These are phyloP conservation scores for Neurospora africana DNA, from an alignment of 495 filamentous ascomycete species.

Conservation along the genomic window DNA sequence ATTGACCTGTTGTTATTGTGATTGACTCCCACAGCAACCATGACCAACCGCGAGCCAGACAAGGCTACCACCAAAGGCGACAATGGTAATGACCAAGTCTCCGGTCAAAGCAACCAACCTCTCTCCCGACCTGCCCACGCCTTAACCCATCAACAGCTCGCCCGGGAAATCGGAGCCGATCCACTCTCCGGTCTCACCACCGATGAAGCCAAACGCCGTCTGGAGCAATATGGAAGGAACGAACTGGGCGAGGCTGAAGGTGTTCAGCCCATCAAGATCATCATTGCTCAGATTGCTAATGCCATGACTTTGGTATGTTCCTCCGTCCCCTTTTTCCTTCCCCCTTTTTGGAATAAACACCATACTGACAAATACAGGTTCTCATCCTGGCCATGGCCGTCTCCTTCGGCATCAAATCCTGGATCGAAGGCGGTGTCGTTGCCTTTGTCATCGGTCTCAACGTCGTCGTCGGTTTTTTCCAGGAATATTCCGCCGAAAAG, in stretches of 20 bases:
- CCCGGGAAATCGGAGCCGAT: slow-evolving; percentile 49
- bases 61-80: background rate
- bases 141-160: slow-evolving; percentile 42
- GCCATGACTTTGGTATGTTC: slow-evolving; percentile 38
- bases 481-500: slow-evolving; percentile 83
- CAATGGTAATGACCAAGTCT: slow-evolving; percentile 28
- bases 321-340: background rate
- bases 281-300: slow-evolving; percentile 45
- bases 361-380: slow-evolving; percentile 27
- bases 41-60: background rate
- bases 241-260: slow-evolving; percentile 40
- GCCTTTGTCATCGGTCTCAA: slow-evolving; percentile 73
- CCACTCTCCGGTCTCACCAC: slow-evolving; percentile 32
- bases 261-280: slow-evolving; percentile 40
- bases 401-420: slow-evolving; percentile 69
- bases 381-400: slow-evolving; percentile 76
- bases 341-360: background rate
- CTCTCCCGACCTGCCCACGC: slow-evolving; percentile 56
- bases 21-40: background rate
- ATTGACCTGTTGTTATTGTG: background rate
- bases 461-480: slow-evolving; percentile 63
- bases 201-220: slow-evolving; percentile 30
- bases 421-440: slow-evolving; percentile 77
- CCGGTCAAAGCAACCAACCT: slow-evolving; percentile 40
- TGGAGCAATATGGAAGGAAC: slow-evolving; percentile 37